Conservation (phyloP, 805 yeast genomes). For the Ogataea ramenticola region DNA sequence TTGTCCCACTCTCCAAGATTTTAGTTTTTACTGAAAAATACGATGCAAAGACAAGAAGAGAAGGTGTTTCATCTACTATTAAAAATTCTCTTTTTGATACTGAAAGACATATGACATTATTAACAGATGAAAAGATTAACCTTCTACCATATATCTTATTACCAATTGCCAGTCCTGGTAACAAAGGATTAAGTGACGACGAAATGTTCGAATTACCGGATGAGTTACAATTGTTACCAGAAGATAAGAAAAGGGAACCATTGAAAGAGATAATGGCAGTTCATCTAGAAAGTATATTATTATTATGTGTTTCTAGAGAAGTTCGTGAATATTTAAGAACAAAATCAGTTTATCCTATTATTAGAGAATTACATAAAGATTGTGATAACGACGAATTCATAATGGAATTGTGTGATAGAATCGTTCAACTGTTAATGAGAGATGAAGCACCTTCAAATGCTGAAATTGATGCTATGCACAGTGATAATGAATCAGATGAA, state of each 20-base stretch:
- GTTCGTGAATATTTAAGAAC: slow-evolving; percentile 72
- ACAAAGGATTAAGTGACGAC: slow-evolving; percentile 59
- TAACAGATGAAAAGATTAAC: slow-evolving; percentile 59
- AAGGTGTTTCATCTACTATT: slow-evolving; percentile 88
- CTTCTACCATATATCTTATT: slow-evolving; percentile 73
- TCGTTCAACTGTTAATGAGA: slow-evolving; percentile 88
- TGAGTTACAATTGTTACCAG: slow-evolving; percentile 71
- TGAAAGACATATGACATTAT: slow-evolving; percentile 51
- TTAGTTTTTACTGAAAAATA: slow-evolving; percentile 78
- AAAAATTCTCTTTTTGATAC: slow-evolving; percentile 84
- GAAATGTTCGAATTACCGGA: slow-evolving; percentile 86
- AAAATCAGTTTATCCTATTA: slow-evolving; percentile 78
- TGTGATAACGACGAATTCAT: slow-evolving; percentile 32
- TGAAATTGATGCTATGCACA: slow-evolving; percentile 39
- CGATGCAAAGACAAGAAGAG: slow-evolving; percentile 73
- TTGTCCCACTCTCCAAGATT: slow-evolving; percentile 75
- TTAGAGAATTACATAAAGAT: slow-evolving; percentile 78
- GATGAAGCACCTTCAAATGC: slow-evolving; percentile 58
- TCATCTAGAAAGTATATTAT: slow-evolving; percentile 72
- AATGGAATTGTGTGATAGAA: slow-evolving; percentile 67
- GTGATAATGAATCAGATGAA: slow-evolving; percentile 39
- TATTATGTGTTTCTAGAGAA: slow-evolving; percentile 67
- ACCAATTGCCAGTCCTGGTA: slow-evolving; percentile 67
- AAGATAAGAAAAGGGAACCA: slow-evolving; percentile 74
- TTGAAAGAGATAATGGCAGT: slow-evolving; percentile 53